Conservation (phyloP, 2,329 filamentous ascomycete species). For the Colletotrichum tabaci region DNA sequence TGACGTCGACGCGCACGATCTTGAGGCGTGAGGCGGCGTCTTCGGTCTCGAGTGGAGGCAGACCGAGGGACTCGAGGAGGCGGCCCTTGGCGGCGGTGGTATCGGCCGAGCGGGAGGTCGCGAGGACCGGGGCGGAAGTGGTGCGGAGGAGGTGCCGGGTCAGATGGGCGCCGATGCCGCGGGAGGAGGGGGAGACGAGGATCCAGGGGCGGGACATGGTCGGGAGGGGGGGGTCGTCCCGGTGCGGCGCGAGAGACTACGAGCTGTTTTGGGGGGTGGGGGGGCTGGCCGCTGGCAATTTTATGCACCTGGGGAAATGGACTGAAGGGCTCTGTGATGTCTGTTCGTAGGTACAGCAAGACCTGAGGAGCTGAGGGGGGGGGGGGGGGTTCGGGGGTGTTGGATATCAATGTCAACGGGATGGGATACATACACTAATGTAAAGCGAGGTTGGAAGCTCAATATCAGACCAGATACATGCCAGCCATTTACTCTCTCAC, state of each 20-base stretch:
- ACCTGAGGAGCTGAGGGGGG: no score
- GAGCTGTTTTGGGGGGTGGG: no score
- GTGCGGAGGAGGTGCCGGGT: conserved; percentile 63
- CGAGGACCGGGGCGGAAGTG: conserved; percentile 64
- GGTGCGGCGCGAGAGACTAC: no score
- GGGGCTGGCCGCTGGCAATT: no score
- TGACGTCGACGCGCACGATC: conserved; percentile 61
- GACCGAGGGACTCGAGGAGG: conserved; percentile 50
- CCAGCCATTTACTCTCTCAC: background rate
- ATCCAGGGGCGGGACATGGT: conserved; percentile 66
- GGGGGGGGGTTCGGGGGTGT: no score
- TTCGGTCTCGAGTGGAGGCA: conserved; percentile 15
- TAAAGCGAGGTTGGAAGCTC: background rate
- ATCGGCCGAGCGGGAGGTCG: conserved; percentile 57
- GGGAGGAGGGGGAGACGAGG: conserved; percentile 62
- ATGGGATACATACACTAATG: background rate
- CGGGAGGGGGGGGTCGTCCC: no score
- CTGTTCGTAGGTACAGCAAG: no score
- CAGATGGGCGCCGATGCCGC: conserved; percentile 65
- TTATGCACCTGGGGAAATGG: no score
- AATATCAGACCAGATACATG: background rate
- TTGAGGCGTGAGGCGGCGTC: conserved; percentile 54
- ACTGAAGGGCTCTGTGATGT: no score
- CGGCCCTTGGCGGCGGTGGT: conserved; percentile 52
- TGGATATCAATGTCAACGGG: background rate